phyloP scores from a whole-genome alignment of 768 basidiomycete species.

The Dioszegia hungarica region DNA sequence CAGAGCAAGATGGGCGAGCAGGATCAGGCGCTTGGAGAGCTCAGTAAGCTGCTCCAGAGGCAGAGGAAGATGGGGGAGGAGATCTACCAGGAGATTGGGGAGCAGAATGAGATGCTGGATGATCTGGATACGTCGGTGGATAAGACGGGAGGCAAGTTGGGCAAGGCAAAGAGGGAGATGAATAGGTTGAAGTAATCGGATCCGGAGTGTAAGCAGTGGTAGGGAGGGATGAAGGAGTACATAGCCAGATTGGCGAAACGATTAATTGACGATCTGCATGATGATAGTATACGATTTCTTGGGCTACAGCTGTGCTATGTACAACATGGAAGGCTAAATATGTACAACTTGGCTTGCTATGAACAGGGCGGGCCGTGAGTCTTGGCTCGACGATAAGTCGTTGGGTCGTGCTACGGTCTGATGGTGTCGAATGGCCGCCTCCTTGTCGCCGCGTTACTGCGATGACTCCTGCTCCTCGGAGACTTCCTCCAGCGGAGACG shows the following conservation, averaged over 20 bases:
- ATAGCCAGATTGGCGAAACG: not conserved
- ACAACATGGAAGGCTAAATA: not conserved
- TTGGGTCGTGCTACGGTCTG: too few relatives aligned
- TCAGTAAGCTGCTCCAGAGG: slow-evolving; percentile 74
- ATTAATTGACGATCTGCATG: not conserved
- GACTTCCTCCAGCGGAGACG: too few relatives aligned
- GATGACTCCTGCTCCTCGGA: too few relatives aligned
- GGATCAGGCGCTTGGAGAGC: slow-evolving; percentile 70
- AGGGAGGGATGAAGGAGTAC: not conserved
- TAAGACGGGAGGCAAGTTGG: slow-evolving; percentile 68
- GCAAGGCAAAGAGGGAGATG: slow-evolving; percentile 72
- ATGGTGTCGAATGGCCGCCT: too few relatives aligned
- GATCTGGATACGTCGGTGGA: slow-evolving; percentile 72
- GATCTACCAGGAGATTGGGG: slow-evolving; percentile 71
- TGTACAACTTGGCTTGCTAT: not conserved
- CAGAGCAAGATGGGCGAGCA: slow-evolving; percentile 75
- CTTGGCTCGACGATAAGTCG: too few relatives aligned
- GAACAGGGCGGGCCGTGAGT: too few relatives aligned
- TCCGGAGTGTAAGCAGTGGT: not conserved
- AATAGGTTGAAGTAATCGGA: slow-evolving; percentile 62
- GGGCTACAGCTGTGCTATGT: not conserved
- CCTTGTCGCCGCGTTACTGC: too few relatives aligned
- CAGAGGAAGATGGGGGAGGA: slow-evolving; percentile 83
- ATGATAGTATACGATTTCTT: too few relatives aligned
- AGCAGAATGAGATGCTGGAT: slow-evolving; percentile 83